phyloP scores from a whole-genome alignment of 2,329 filamentous ascomycete genomes.

The Pseudodiploospora longispora region DNA sequence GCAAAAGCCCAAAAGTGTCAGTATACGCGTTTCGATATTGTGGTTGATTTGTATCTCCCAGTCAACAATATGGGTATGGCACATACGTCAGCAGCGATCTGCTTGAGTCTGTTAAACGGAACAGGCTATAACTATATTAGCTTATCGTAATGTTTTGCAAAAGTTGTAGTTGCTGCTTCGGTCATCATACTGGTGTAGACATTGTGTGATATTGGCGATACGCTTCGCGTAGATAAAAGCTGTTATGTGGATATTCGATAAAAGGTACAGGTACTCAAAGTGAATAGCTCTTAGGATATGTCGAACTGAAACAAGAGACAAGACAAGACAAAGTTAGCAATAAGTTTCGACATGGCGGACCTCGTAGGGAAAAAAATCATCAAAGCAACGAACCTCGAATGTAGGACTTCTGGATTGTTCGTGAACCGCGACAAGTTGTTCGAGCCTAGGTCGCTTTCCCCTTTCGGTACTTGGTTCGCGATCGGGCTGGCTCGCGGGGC shows the following conservation, averaged over 20 bases:
- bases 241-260: too few species aligned
- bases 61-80: neutral
- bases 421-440: constrained; percentile 8
- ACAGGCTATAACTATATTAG: constrained; percentile 51
- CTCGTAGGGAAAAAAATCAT: neutral
- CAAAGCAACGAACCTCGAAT: neutral
- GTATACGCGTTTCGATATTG: neutral
- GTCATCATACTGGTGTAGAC: constrained; percentile 27
- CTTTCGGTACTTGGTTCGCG: constrained; percentile 11
- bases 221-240: too few species aligned
- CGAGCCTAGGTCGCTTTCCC: constrained; percentile 20
- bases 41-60: neutral
- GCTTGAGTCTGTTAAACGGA: constrained; percentile 66
- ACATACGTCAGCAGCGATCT: constrained; percentile 77
- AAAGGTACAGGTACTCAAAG: too few species aligned
- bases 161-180: neutral
- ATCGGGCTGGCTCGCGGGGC: constrained; percentile 12
- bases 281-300: too few species aligned
- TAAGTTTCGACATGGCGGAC: neutral
- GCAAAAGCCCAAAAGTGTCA: neutral
- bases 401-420: neutral
- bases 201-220: constrained; percentile 15
- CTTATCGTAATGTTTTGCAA: neutral
- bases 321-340: too few species aligned
- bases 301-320: too few species aligned